Evolutionary conservation across 768 basidiomycete genomes (phyloP).

Genomic region (Suillus variegatus): DNA sequence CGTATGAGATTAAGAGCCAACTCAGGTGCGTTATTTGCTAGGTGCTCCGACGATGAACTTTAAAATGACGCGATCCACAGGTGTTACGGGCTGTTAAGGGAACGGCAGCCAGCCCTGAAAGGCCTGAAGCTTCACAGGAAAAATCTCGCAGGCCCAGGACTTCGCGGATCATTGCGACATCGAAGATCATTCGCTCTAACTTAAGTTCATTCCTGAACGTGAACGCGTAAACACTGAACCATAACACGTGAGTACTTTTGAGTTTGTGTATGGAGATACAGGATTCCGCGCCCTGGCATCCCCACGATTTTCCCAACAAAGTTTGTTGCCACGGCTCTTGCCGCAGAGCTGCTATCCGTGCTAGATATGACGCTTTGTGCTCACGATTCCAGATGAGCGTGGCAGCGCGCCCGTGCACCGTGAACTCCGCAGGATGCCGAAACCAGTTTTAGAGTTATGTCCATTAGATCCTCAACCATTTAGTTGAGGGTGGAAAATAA

Average conservation of each 20-base stretch:
- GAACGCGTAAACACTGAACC: neutral
- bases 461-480: neutral
- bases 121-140: constrained; percentile 1
- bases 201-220: neutral
- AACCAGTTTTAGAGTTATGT: neutral
- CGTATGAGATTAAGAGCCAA: neutral
- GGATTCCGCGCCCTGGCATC: neutral
- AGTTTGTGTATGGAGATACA: neutral
- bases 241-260: neutral
- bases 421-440: neutral
- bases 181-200: neutral
- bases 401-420: neutral
- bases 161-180: constrained; percentile 1
- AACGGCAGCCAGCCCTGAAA: neutral
- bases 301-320: neutral
- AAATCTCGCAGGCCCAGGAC: neutral
- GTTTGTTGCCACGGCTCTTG: neutral
- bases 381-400: neutral
- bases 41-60: neutral
- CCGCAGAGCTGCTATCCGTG: neutral
- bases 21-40: neutral
- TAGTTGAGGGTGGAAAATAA: neutral
- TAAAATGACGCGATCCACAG: neutral
- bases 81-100: neutral
- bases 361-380: neutral